Evolutionary conservation across 1,284 basidiomycete species (phyloP).

Genomic region (Polyporus tsugae): DNA sequence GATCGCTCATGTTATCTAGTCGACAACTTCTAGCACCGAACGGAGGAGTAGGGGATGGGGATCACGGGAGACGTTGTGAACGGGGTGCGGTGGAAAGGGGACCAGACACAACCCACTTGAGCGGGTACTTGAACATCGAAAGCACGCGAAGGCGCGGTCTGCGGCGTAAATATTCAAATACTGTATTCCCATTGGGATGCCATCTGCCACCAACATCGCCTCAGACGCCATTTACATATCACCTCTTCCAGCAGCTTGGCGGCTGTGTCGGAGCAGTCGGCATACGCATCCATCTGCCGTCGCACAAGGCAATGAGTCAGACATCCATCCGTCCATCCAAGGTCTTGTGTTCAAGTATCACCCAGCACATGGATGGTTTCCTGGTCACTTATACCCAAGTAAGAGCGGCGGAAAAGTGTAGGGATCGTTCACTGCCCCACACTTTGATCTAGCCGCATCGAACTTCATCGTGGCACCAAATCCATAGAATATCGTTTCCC

Average conservation of each 20-base stretch:
- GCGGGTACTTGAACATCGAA: conserved; percentile 5
- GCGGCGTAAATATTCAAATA: not conserved
- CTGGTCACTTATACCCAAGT: not conserved
- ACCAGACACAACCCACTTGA: not conserved
- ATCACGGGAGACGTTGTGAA: not conserved
- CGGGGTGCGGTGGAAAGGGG: not conserved
- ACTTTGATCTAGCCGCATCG: not conserved
- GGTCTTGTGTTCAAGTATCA: not conserved
- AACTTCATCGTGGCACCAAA: not conserved
- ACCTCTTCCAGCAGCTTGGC: conserved; percentile 16
- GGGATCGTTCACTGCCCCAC: not conserved
- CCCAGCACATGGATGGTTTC: not conserved
- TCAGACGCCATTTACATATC: conserved; percentile 23
- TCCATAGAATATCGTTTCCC: not conserved
- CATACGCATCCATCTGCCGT: not conserved
- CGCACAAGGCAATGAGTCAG: conserved; percentile 8
- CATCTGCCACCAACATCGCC: conserved; percentile 30
- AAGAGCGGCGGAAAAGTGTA: not conserved
- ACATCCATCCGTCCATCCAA: not conserved
- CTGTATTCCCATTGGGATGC: not conserved
- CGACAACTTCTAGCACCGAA: not conserved
- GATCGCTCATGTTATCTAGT: conserved; percentile 16
- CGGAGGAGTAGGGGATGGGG: not conserved
- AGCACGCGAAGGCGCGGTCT: conserved; percentile 2
- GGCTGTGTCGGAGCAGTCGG: conserved; percentile 4